Conservation (phyloP, 805 yeast genomes). For the Candida nanaspora region DNA sequence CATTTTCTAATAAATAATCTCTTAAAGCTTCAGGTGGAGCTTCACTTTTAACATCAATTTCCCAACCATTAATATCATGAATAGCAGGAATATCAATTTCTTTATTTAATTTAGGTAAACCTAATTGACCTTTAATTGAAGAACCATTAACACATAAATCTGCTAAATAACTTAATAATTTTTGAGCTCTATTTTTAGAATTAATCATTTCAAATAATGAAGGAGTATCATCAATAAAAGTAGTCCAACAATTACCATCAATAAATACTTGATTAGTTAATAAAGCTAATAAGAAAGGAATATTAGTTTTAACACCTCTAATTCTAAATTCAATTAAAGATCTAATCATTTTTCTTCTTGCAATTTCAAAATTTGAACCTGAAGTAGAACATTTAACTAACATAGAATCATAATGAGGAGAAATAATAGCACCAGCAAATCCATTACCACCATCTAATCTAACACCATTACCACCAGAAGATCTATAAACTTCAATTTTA, state of each 20-base stretch:
- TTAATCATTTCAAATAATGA: constrained; percentile 88
- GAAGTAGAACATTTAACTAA: constrained; percentile 95
- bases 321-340: constrained; percentile 96
- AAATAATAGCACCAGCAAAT: constrained; percentile 91
- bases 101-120: constrained; percentile 73
- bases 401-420: constrained; percentile 98
- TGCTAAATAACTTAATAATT: constrained; percentile 82
- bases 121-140: constrained; percentile 91
- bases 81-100: constrained; percentile 73
- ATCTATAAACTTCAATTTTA: constrained; percentile 93
- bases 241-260: constrained; percentile 91
- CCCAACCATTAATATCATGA: constrained; percentile 53
- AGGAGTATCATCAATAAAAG: constrained; percentile 97
- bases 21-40: constrained; percentile 85
- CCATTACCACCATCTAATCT: constrained; percentile 99
- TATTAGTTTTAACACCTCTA: constrained; percentile 98
- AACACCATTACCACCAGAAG: constrained; percentile 99
- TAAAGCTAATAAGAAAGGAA: constrained; percentile 88
- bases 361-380: constrained; percentile 95
- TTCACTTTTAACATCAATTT: constrained; percentile 47
- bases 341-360: constrained; percentile 96
- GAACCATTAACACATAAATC: constrained; percentile 95
- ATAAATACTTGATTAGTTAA: constrained; percentile 87
- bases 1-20: constrained; percentile 72
- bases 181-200: constrained; percentile 96